Base-by-base conservation (phyloP, 1,284 basidiomycete genomes). In the Rhizopogon parksii region DNA sequence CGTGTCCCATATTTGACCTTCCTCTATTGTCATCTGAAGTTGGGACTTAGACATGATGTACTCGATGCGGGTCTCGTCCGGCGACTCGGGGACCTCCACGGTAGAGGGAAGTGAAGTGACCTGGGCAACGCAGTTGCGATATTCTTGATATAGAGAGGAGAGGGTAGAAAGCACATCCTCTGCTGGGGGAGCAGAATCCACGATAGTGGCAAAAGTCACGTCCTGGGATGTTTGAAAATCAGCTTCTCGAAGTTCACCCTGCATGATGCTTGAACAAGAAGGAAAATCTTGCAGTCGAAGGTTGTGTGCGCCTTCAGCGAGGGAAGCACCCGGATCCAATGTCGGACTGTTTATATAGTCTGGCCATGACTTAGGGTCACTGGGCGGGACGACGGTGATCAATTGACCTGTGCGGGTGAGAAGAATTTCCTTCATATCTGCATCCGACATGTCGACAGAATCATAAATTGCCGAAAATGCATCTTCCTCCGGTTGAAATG, bases 21-120 rank as follows among this genome's bases (percentile, higher is more conserved):
- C 87, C 45, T 85, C 80, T 3, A 75, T 51, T 1, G 75, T 76
- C 38, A 89, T 73, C 52, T 79, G 74, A 27, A 76, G 63, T 57
- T 90, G 87, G 2, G 71, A 71, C 64, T 81, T 87, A 35, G 84
- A 84, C 73, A 85, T 77, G 6, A 71, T 71, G 40, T 77, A 70
- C 47, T 78, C 77, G 24, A 68, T 63, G 15, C 66, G 68, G 8
- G 62, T 63, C 14, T 76, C 75, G 53, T 50, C 49, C 48, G 54
- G 43, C 49, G 60, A 36, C 51, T 51, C 40, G n/a, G 55, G 53
- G 27, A 53, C 56, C 25, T 63, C 59, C 21, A 51, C 49, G 4
- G 55, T 54, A 8, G 66, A 54, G 14, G 74, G 67, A 21, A 77
- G 60, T 17, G 68, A 70, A 2, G 68, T 65, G 12, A 82, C 59